A percentile compares a stretch with the other conserved stretches of the same genome.
Conservation (phyloP, 495 filamentous ascomycete genomes). For the Tuber indicum region DNA sequence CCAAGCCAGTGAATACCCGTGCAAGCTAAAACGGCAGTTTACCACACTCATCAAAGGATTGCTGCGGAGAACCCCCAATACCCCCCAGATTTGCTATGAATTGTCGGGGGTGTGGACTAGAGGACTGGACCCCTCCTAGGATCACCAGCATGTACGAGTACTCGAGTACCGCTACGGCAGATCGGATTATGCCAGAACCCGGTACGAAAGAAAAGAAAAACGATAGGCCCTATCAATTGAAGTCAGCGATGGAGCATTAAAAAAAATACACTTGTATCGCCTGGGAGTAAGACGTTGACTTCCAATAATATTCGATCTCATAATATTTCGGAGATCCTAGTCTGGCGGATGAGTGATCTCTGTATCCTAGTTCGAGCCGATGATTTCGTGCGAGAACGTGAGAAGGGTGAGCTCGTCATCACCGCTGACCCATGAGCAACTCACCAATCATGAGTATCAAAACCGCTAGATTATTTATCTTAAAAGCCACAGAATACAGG, state of each 20-base stretch:
- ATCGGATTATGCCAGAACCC: neutral
- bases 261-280: no score
- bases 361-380: neutral
- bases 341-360: neutral
- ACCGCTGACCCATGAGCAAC: neutral
- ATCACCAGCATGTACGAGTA: neutral
- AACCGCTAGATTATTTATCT: neutral
- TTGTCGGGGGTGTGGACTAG: neutral
- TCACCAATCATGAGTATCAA: neutral
- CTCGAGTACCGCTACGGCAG: no score
- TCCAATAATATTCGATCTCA: neutral
- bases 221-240: neutral
- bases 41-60: neutral
- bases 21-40: neutral
- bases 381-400: neutral
- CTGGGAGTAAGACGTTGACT: neutral
- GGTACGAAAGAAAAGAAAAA: neutral
- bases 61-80: neutral
- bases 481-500: neutral
- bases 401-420: neutral
- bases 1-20: neutral
- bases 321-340: neutral
- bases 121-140: neutral
- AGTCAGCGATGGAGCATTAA: no score
- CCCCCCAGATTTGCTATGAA: neutral